Percentiles rank a stretch among this genome's conserved stretches.
These are phyloP conservation scores for Aspergillus sp. DNA, from an alignment of 2,329 filamentous ascomycete species.

Conservation along the genomic window DNA sequence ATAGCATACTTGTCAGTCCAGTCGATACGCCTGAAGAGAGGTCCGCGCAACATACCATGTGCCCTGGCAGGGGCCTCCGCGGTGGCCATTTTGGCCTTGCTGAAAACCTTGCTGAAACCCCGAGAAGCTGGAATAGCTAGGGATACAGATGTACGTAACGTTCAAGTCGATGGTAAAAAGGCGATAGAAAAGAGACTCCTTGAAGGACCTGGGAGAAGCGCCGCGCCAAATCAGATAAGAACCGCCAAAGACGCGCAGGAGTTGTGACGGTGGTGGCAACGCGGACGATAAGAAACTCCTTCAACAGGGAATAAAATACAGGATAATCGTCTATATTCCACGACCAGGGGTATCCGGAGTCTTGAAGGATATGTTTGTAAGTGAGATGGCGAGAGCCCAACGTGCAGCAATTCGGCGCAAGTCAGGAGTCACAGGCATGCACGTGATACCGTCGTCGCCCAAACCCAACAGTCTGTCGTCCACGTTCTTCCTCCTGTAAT, in stretches of 20 bases:
- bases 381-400: not conserved
- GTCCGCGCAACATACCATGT: slow-evolving; percentile 33
- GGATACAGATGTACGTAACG: no score
- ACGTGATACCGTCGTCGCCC: not conserved
- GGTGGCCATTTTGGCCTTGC: slow-evolving; percentile 21
- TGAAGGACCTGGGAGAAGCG: not conserved
- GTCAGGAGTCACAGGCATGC: not conserved
- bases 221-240: not conserved
- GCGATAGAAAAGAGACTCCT: not conserved
- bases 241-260: not conserved
- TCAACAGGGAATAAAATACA: no score
- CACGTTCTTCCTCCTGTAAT: not conserved
- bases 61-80: slow-evolving; percentile 27
- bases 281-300: not conserved
- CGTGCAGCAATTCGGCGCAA: not conserved
- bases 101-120: not conserved
- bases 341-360: no score
- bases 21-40: not conserved
- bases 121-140: not conserved
- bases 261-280: not conserved
- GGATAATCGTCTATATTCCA: no score
- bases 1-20: slow-evolving; percentile 11
- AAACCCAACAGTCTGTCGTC: not conserved
- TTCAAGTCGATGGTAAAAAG: not conserved
- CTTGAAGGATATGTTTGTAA: not conserved